A percentile compares a stretch with the other conserved stretches of the same genome.
phyloP scores from a whole-genome alignment of 2,329 filamentous ascomycete genomes.

The Sarocladium oryzae region DNA sequence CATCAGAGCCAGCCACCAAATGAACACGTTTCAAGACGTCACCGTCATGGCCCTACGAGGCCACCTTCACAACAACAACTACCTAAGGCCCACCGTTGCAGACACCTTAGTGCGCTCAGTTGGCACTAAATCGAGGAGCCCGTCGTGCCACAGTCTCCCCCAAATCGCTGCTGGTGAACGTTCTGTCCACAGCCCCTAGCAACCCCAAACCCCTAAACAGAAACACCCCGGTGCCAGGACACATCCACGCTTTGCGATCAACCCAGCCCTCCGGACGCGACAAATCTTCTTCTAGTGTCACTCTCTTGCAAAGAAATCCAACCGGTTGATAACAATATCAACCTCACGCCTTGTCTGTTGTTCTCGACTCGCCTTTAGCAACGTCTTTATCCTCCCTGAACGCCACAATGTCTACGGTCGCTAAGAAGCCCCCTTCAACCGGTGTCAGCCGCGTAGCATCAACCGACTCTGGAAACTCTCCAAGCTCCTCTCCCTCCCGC shows the following conservation, averaged over 20 bases:
- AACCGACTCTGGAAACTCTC: conserved; percentile 27
- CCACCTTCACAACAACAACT: background rate
- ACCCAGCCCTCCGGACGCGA: background rate
- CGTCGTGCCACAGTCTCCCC: background rate
- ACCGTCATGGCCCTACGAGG: too few species aligned
- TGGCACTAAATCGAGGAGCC: background rate
- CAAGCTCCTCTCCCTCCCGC: conserved; percentile 32
- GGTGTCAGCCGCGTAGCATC: conserved; percentile 40
- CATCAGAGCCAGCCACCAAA: background rate
- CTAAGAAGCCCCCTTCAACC: conserved; percentile 46
- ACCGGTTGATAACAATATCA: background rate
- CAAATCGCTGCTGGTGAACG: background rate
- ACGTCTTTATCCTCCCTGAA: background rate
- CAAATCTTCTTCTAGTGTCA: background rate
- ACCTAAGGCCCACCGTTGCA: background rate
- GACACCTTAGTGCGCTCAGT: too few species aligned
- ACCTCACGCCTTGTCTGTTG: background rate
- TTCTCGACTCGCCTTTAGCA: background rate
- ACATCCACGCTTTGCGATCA: conserved; percentile 5
- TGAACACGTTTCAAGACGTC: background rate
- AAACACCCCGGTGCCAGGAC: conserved; percentile 4
- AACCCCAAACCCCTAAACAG: background rate
- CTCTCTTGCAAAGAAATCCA: background rate
- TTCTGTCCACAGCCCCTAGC: conserved; percentile 1
- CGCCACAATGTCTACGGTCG: conserved; percentile 38